Base-by-base conservation (phyloP, 441 rosid genomes). In the Eutrema salsugineum region DNA sequence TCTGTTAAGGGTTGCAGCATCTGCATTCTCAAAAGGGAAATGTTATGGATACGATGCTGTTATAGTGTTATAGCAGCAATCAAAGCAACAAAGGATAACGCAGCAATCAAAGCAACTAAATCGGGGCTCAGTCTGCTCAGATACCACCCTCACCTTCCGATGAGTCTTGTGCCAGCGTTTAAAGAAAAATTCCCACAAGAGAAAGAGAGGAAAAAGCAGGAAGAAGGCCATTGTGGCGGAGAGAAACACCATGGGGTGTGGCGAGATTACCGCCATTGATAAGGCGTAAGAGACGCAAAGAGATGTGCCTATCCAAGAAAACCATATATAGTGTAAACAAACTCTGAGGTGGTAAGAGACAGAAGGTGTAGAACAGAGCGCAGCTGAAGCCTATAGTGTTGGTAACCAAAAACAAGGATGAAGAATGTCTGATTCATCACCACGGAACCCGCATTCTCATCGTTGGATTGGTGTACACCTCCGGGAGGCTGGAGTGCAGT, bases 181-280 rank as follows among this genome's bases (percentile, higher is more conserved):
- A n/a, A n/a, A 8, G 19, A 70, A 24, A n/a, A 40, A 17, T 0
- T 14, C 42, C 62, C 53, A 32, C 7, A 33, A 30, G 61, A 33
- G 7, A 55, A 0, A 19, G 16, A 58, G 15, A n/a, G 33, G 12
- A 40, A 8, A 40, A 12, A 40, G 8, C 14, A 24, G 16, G 22
- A 43, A n/a, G 50, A 42, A 61, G 42, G 68, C 32, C 3, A 46
- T 32, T 17, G 68, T 63, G 33, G 4, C 56, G 11, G 12, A 11
- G 4, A 63, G 56, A 46, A 46, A 47, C 43, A 46, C 0, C 4
- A 54, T 9, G 3, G 35, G 24, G 16, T 24, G 33, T 54, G 77
- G 65, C 24, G 71, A 65, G 19, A 65, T 65, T 12, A 73, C 59
- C 0, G 72, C 77, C 44, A 73, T 39, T 38, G 77, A 57, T 47